Evolutionary conservation across 2,329 filamentous ascomycete genomes (phyloP).

Genomic region (Aureobasidium mangrovei): DNA sequence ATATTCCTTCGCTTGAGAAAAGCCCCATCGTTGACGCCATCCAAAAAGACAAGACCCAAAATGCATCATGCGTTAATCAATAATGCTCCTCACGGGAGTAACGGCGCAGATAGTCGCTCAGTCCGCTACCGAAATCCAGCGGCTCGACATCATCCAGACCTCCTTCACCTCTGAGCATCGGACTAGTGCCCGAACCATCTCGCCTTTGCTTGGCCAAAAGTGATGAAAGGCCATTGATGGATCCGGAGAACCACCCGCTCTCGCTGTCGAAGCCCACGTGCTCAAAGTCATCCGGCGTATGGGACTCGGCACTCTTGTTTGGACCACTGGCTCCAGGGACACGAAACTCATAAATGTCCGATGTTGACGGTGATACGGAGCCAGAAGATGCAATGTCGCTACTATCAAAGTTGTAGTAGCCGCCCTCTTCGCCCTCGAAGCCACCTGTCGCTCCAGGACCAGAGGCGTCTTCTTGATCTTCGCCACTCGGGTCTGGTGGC

Average conservation of each 20-base stretch:
- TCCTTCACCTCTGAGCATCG: conserved; percentile 6
- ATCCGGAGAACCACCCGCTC: conserved; percentile 27
- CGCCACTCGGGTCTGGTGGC: conserved; percentile 19
- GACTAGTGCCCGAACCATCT: conserved; percentile 10
- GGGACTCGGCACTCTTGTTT: conserved; percentile 17
- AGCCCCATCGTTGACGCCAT: background rate
- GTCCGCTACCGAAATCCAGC: background rate
- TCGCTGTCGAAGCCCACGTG: conserved; percentile 20
- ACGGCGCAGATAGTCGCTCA: conserved; percentile 11
- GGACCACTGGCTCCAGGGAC: conserved; percentile 8
- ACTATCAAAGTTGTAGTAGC: conserved; percentile 25
- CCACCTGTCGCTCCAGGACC: conserved; percentile 17
- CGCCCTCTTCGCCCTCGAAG: conserved; percentile 25
- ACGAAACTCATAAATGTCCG: conserved; percentile 24
- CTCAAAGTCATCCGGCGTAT: conserved; percentile 6
- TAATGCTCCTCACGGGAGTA: conserved; percentile 9
- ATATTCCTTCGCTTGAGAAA: background rate
- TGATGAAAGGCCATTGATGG: conserved; percentile 23
- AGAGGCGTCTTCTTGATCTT: conserved; percentile 17
- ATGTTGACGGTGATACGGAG: conserved; percentile 21
- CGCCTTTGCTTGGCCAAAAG: conserved; percentile 14
- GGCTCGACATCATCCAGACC: conserved; percentile 7
- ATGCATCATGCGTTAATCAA: background rate
- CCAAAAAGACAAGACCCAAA: background rate
- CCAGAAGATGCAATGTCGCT: conserved; percentile 17